Base-by-base conservation (phyloP, 345 rosid genomes). In the Erodium maritimum region DNA sequence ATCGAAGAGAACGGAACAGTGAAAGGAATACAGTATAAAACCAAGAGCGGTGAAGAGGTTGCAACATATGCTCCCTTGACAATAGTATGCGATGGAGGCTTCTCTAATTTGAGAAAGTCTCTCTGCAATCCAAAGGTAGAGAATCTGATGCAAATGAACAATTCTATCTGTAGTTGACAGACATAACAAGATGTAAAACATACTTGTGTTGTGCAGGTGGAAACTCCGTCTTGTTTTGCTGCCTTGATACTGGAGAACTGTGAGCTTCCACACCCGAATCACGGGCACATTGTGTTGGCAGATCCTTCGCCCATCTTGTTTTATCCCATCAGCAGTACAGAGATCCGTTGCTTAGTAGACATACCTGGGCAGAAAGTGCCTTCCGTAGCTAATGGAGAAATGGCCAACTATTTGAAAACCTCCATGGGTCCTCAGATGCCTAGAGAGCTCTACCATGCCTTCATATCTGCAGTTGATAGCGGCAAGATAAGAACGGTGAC, bases 81-180 rank as follows among this genome's bases (percentile, higher is more conserved):
- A 17, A 73, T 88, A 50, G 93, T 88, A 19, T 88, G 90, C 54
- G 90, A 88, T 25, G 96, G 93, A 20, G 81, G 88, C 61, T 88
- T 88, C 69, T 88, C 96, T 59, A 85, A 85, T 64, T 65, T 88
- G 74, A 90, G 96, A 2, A 89, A 87, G 59, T 76, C 83, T 59
- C 82, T 85, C 20, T 85, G 93, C 75, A 71, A 79, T 54, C 84
- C 95, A 22, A 79, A 80, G 81, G 89, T 87, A 25, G 63, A 24
- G 33, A 19, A 1, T 23, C 24, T 21, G 6, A 23, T 42, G 17
- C 50, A 1, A 17, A 58, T 34, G 9, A 24, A 13, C 33, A 56
- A 17, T 2, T 21, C 17, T 21, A 21, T 12, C 21, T 12, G 42
- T 57, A 46, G 8, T 13, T 17, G 19, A 9, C 17, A 19, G 24